Evolutionary conservation across 1,284 basidiomycete genomes (phyloP).

Genomic region (Athelia psychrophila): DNA sequence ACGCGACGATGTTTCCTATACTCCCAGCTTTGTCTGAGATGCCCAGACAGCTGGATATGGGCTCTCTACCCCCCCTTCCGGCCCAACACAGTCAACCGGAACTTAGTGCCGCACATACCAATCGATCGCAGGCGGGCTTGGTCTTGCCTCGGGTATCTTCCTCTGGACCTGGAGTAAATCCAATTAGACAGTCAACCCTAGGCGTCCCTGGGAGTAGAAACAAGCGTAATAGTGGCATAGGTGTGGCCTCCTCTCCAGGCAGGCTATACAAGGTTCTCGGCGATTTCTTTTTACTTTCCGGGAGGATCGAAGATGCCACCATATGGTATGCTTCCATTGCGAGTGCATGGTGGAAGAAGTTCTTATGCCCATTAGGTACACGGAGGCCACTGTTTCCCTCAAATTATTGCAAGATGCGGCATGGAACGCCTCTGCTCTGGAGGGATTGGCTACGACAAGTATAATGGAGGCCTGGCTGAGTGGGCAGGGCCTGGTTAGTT

Average conservation of each 20-base stretch:
- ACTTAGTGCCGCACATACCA: slow-evolving; percentile 38
- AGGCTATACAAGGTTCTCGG: slow-evolving; percentile 86
- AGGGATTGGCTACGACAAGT: slow-evolving; percentile 76
- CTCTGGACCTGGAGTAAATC: slow-evolving; percentile 29
- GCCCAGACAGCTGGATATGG: slow-evolving; percentile 49
- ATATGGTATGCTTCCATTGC: slow-evolving; percentile 56
- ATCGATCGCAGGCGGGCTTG: slow-evolving; percentile 37
- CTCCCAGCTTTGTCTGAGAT: slow-evolving; percentile 59
- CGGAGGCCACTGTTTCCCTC: slow-evolving; percentile 75
- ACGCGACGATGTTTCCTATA: slow-evolving; percentile 57
- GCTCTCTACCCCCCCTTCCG: slow-evolving; percentile 39
- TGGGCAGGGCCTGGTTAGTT: slow-evolving; percentile 67
- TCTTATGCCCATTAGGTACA: slow-evolving; percentile 56
- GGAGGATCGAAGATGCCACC: slow-evolving; percentile 75
- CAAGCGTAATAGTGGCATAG: slow-evolving; percentile 61
- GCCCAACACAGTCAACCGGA: slow-evolving; percentile 59
- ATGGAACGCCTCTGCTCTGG: slow-evolving; percentile 86
- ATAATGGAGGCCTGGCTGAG: slow-evolving; percentile 84
- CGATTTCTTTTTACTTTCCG: slow-evolving; percentile 84
- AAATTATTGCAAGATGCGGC: slow-evolving; percentile 71
- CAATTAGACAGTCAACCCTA: slow-evolving; percentile 48
- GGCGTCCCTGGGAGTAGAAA: slow-evolving; percentile 40
- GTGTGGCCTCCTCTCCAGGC: slow-evolving; percentile 70
- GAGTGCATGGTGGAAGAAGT: not conserved
- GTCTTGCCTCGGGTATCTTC: slow-evolving; percentile 53